Percentiles rank a stretch among this genome's conserved stretches.
These are phyloP conservation scores for Rubroshorea leprosula DNA, from an alignment of 345 rosid genomes.

Conservation along the genomic window DNA sequence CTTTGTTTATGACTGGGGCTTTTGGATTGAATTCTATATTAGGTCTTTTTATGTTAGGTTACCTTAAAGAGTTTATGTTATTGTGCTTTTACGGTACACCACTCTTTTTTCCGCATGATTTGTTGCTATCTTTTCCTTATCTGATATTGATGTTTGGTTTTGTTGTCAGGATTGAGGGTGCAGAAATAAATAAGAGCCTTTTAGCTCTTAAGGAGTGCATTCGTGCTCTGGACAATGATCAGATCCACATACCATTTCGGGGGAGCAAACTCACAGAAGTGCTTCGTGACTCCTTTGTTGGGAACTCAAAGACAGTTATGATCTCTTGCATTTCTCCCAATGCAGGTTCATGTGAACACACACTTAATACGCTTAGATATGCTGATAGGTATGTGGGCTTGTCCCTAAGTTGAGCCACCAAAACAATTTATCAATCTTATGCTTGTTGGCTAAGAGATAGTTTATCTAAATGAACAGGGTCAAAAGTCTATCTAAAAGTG, in stretches of 20 bases:
- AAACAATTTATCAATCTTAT: conserved; percentile 2
- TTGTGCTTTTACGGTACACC: too few relatives aligned
- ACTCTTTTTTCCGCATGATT: too few relatives aligned
- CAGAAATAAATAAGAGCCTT: conserved; percentile 91
- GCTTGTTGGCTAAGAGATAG: conserved; percentile 11
- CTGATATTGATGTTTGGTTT: conserved; percentile 2
- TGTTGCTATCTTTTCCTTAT: too few relatives aligned
- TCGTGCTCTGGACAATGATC: conserved; percentile 94
- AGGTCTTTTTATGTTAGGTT: too few relatives aligned
- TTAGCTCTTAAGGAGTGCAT: conserved; percentile 97
- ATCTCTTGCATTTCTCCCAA: conserved; percentile 96
- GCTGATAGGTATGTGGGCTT: conserved; percentile 66
- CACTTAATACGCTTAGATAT: conserved; percentile 90
- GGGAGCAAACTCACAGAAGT: conserved; percentile 98
- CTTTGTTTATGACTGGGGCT: too few relatives aligned
- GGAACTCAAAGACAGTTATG: conserved; percentile 94
- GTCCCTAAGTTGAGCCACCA: conserved; percentile 13
- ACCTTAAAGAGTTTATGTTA: too few relatives aligned
- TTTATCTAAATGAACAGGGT: conserved; percentile 52
- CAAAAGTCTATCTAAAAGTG: conserved; percentile 91
- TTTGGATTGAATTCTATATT: too few relatives aligned
- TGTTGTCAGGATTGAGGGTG: conserved; percentile 80
- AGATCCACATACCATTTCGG: conserved; percentile 91
- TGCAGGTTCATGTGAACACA: conserved; percentile 94
- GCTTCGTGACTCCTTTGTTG: conserved; percentile 93